Conservation (phyloP, 495 filamentous ascomycete species). For the Glutinoglossum americanum region DNA sequence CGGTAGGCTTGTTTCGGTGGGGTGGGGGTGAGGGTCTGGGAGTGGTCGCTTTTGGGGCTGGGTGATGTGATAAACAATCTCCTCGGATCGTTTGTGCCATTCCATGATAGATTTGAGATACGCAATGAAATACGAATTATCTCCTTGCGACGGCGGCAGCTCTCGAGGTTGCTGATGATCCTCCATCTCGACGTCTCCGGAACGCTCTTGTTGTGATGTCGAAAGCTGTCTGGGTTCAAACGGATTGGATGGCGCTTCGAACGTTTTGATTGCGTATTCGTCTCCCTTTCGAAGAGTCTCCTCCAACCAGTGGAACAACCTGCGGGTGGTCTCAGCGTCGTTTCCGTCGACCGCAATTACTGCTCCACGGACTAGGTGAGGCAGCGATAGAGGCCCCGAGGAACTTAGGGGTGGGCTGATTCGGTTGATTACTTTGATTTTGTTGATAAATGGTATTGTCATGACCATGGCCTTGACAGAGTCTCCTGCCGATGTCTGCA, state of each 20-base stretch:
- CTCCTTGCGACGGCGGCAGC: not conserved
- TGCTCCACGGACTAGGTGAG: conserved; percentile 37
- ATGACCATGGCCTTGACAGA: conserved; percentile 50
- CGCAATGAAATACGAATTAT: conserved; percentile 24
- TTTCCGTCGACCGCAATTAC: conserved; percentile 70
- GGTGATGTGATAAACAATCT: conserved; percentile 43
- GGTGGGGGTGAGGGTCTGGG: not conserved
- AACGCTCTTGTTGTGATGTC: not conserved
- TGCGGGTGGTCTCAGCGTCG: conserved; percentile 27
- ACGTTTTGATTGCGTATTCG: conserved; percentile 32
- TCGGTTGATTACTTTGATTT: conserved; percentile 44
- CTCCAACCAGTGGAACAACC: conserved; percentile 33
- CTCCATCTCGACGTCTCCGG: not conserved
- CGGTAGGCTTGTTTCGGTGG: too few species aligned
- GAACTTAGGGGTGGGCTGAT: conserved; percentile 43
- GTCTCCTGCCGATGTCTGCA: conserved; percentile 11
- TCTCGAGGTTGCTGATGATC: not conserved
- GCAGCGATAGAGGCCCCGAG: conserved; percentile 21
- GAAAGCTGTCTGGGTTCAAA: not conserved
- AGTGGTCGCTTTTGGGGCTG: not conserved
- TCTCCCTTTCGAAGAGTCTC: conserved; percentile 31
- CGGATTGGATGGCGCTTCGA: conserved; percentile 14
- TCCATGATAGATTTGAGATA: conserved; percentile 46
- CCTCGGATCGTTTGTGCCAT: conserved; percentile 49
- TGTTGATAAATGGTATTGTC: conserved; percentile 47